These are phyloP conservation scores for Viola pubescens DNA, from an alignment of 441 rosid genomes.

Conservation along the genomic window DNA sequence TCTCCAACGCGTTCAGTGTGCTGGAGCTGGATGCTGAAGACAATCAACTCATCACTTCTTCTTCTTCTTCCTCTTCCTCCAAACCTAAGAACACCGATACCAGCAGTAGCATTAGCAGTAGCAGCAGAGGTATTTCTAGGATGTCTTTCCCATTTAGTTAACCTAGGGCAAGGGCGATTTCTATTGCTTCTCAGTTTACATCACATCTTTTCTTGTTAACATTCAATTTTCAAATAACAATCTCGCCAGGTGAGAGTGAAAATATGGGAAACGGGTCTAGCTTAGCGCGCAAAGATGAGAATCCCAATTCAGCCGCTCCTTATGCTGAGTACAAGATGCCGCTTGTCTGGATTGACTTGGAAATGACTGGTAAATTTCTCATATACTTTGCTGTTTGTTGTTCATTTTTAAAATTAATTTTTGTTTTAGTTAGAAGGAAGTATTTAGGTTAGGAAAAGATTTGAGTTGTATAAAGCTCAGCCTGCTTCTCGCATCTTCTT, in stretches of 20 bases:
- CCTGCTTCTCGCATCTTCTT: background rate
- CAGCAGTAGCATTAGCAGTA: too few species aligned
- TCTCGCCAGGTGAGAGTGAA: constrained; percentile 11
- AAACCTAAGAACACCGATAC: background rate
- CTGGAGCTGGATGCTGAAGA: constrained; percentile 43
- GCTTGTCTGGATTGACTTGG: constrained; percentile 92
- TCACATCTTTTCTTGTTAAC: too few species aligned
- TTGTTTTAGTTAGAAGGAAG: background rate
- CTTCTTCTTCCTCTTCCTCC: constrained; percentile 15
- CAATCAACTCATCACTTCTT: constrained; percentile 15
- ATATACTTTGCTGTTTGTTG: too few species aligned
- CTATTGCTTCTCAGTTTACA: too few species aligned
- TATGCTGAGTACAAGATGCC: constrained; percentile 45
- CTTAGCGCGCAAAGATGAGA: constrained; percentile 12
- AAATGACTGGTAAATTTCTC: constrained; percentile 66
- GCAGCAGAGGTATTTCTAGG: background rate
- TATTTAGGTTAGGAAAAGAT: background rate
- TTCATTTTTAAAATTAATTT: background rate
- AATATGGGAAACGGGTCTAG: constrained; percentile 17
- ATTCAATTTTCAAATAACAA: too few species aligned
- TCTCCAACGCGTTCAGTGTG: constrained; percentile 40
- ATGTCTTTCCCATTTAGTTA: too few species aligned
- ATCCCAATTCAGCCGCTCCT: constrained; percentile 15
- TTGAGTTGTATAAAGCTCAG: background rate
- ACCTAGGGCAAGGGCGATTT: background rate